Base-by-base conservation (phyloP, 179 eudicot species). In the Drosera spatulata region DNA sequence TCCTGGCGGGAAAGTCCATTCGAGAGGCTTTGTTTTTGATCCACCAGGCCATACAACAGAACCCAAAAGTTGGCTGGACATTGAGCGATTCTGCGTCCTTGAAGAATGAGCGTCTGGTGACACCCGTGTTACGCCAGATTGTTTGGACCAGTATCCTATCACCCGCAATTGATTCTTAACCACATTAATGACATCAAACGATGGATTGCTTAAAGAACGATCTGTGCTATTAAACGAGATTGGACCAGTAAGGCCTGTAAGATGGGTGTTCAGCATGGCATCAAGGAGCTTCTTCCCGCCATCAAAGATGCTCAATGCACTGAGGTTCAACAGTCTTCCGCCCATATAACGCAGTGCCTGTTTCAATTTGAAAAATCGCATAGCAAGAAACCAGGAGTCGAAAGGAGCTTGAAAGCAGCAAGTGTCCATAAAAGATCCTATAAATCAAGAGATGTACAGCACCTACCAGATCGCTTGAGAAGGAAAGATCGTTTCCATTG, bases 81-180 rank as follows among this genome's bases (percentile, higher is more conserved):
- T 69, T n/a, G 96, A 83, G 58, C 69, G 84, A 53, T 85, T 83
- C 6, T 77, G 71, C 13, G 73, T 71, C 64, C 71, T 78, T 10
- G 15, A 40, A 61, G 75, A 82, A 49, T 80, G 81, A 45, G 46
- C 55, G 62, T 85, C 94, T 0, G 96, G 90, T 41, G 85, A 67
- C 60, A 76, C 66, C 66, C 75, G 65, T 22, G 90, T 85, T 10
- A 88, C 73, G 7, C 94, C 93, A 14, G 96, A 88, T 68, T 85
- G 68, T 51, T 88, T 83, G 41, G 94, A 79, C 96, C 96, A 88
- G 68, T 82, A 88, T 41, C 96, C 96, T 44, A 86, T 66, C 61
- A 15, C 73, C 63, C 60, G 68, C 52, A 66, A 61, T 55, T 77
- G 76, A 50, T 4, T 59, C 40, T 74, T 77, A 9, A 80, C 70